Percentiles rank a stretch among this genome's conserved stretches.
phyloP scores from a whole-genome alignment of 2,329 filamentous ascomycete species.

The Paramyrothecium roridum region DNA sequence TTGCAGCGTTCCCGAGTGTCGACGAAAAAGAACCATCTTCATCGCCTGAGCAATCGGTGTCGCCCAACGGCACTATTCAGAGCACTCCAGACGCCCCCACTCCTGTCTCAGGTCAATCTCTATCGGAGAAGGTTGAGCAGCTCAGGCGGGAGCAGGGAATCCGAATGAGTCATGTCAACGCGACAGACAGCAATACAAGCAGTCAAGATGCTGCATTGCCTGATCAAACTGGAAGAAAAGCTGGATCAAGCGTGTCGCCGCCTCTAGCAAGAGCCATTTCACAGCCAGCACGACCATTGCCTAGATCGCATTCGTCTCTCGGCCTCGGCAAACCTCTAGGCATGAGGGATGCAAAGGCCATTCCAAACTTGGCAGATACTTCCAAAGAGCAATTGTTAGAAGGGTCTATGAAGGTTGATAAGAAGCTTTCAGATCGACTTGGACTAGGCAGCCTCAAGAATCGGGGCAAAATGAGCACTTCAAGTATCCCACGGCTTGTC shows the following conservation, averaged over 20 bases:
- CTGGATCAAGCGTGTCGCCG: slow-evolving; percentile 43
- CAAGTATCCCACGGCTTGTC: slow-evolving; percentile 85
- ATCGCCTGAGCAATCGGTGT: slow-evolving; percentile 13
- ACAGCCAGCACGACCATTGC: slow-evolving; percentile 44
- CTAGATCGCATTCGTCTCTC: slow-evolving; percentile 39
- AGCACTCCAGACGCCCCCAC: slow-evolving; percentile 13
- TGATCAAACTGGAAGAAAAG: slow-evolving; percentile 39
- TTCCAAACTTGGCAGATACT: slow-evolving; percentile 13
- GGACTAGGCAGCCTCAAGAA: slow-evolving; percentile 64
- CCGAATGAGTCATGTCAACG: slow-evolving; percentile 24
- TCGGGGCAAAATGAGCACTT: slow-evolving; percentile 55
- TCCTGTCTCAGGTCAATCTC: slow-evolving; percentile 11
- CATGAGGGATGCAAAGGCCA: slow-evolving; percentile 29
- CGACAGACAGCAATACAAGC: slow-evolving; percentile 18
- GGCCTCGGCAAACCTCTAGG: slow-evolving; percentile 37
- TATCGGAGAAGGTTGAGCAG: slow-evolving; percentile 44
- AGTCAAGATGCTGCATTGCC: slow-evolving; percentile 18
- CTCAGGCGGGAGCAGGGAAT: slow-evolving; percentile 45
- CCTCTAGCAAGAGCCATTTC: slow-evolving; percentile 53
- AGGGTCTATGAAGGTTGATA: slow-evolving; percentile 56
- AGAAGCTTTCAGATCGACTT: slow-evolving; percentile 72
- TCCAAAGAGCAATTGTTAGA: slow-evolving; percentile 25
- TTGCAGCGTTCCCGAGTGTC: not conserved
- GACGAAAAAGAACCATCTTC: slow-evolving; percentile 6
- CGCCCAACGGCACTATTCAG: slow-evolving; percentile 13